Conservation (phyloP, 2,329 filamentous ascomycete genomes). For the Xylariaceae sp. region DNA sequence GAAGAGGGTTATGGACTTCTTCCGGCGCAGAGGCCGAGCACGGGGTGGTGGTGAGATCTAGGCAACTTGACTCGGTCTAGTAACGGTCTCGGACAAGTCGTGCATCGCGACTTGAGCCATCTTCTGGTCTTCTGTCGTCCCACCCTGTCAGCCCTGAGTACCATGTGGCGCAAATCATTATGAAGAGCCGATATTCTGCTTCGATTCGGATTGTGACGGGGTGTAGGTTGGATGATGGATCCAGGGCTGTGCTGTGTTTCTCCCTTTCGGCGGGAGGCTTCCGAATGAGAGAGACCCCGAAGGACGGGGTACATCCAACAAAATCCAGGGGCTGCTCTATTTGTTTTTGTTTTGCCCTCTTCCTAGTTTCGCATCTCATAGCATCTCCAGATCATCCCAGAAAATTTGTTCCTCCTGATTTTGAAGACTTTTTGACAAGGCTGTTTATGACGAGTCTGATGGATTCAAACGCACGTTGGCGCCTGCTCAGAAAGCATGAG, state of each 20-base stretch:
- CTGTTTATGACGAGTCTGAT: slow-evolving; percentile 8
- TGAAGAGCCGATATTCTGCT: not conserved
- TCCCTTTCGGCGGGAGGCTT: slow-evolving; percentile 16
- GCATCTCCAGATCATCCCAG: slow-evolving; percentile 17
- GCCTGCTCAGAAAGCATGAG: not conserved
- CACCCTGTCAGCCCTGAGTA: not conserved
- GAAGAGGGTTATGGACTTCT: slow-evolving; percentile 96
- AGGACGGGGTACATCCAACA: not conserved
- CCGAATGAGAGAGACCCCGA: slow-evolving; percentile 15
- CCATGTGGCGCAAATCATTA: not conserved
- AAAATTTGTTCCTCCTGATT: slow-evolving; percentile 11
- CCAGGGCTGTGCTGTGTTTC: slow-evolving; percentile 13
- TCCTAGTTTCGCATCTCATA: slow-evolving; percentile 19
- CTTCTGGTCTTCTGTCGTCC: not conserved
- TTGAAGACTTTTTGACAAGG: slow-evolving; percentile 11
- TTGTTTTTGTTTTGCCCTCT: slow-evolving; percentile 9
- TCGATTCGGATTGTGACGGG: slow-evolving; percentile 11
- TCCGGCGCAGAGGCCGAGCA: slow-evolving; percentile 78
- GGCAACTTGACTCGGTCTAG: too few species aligned
- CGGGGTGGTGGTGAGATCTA: slow-evolving; percentile 57
- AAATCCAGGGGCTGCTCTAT: slow-evolving; percentile 3
- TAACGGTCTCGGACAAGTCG: too few species aligned
- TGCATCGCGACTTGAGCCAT: not conserved
- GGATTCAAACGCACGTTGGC: slow-evolving; percentile 4
- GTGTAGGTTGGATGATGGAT: slow-evolving; percentile 14